Conservation (phyloP, 2,329 filamentous ascomycete genomes). For the Clonostachys sp. region DNA sequence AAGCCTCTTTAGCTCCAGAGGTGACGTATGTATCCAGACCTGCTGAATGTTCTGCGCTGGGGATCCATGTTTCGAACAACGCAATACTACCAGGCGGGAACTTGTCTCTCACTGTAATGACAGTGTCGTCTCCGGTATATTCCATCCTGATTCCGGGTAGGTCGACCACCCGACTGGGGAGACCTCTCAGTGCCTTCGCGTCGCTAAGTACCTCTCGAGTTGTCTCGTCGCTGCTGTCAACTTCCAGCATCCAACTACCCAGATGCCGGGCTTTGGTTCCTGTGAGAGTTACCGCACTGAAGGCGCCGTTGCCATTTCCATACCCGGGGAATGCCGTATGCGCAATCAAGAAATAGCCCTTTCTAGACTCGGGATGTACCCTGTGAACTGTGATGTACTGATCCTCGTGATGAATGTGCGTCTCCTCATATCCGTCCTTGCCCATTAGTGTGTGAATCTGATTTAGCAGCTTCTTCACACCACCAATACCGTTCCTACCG, state of each 20-base stretch:
- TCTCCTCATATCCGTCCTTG: conserved; percentile 89
- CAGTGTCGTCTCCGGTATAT: conserved; percentile 66
- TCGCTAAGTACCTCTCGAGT: conserved; percentile 63
- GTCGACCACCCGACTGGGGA: conserved; percentile 78
- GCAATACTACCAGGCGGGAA: conserved; percentile 95
- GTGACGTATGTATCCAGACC: conserved; percentile 85
- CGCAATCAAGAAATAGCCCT: conserved; percentile 92
- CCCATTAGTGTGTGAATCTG: conserved; percentile 95
- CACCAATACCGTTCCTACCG: conserved; percentile 79
- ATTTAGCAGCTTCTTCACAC: conserved; percentile 89
- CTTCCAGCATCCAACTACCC: conserved; percentile 88
- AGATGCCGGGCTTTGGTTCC: conserved; percentile 83
- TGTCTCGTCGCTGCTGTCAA: conserved; percentile 70
- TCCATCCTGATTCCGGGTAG: conserved; percentile 72
- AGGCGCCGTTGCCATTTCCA: conserved; percentile 75
- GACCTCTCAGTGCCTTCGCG: conserved; percentile 66
- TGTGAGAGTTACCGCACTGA: conserved; percentile 73
- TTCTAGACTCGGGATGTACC: conserved; percentile 86
- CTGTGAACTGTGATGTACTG: conserved; percentile 96
- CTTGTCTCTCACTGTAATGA: conserved; percentile 73
- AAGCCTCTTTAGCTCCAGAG: conserved; percentile 73
- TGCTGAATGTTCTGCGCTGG: conserved; percentile 75
- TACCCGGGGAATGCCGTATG: conserved; percentile 94
- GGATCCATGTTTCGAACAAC: conserved; percentile 94
- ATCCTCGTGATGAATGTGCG: conserved; percentile 92